These are phyloP conservation scores for Coemansia sp. DNA, from an alignment of 192 early-diverging fungal genomes.

Conservation along the genomic window DNA sequence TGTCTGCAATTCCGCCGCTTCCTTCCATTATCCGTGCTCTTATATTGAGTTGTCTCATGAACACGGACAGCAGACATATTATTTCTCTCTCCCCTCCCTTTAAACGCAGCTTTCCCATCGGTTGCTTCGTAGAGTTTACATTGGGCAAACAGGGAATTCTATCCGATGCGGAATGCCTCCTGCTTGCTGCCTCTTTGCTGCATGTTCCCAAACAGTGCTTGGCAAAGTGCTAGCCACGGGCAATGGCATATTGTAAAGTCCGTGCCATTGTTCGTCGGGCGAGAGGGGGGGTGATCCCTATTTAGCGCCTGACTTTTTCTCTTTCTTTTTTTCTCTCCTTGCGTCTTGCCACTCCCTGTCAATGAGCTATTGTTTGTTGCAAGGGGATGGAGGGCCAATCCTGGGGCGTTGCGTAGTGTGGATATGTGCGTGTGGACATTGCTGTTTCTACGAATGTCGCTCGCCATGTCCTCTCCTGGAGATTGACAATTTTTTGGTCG, in stretches of 20 bases:
- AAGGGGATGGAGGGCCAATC: not conserved
- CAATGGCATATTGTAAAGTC: constrained; percentile 3
- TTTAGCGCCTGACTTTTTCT: constrained; percentile 5
- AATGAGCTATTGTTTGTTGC: constrained; percentile 7
- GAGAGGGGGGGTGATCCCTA: constrained; percentile 1
- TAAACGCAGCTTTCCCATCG: not conserved
- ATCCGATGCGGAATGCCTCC: constrained; percentile 4
- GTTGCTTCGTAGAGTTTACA: not conserved
- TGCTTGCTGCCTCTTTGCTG: constrained; percentile 3
- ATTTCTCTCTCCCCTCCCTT: too few species aligned
- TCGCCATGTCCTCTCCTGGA: not conserved
- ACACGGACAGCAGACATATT: too few species aligned
- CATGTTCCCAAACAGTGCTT: constrained; percentile 3
- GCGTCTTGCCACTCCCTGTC: not conserved
- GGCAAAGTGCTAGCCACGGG: constrained; percentile 4
- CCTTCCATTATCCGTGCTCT: too few species aligned
- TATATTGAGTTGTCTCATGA: not conserved
- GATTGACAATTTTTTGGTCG: too few species aligned
- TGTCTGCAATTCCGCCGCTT: too few species aligned
- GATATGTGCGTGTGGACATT: not conserved
- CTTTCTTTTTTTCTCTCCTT: not conserved
- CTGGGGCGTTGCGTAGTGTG: constrained; percentile 5
- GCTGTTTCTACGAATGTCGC: constrained; percentile 5
- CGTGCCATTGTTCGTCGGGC: not conserved
- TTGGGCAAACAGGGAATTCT: not conserved